phyloP scores from a whole-genome alignment of 78 protist species.

The Guillardia theta region DNA sequence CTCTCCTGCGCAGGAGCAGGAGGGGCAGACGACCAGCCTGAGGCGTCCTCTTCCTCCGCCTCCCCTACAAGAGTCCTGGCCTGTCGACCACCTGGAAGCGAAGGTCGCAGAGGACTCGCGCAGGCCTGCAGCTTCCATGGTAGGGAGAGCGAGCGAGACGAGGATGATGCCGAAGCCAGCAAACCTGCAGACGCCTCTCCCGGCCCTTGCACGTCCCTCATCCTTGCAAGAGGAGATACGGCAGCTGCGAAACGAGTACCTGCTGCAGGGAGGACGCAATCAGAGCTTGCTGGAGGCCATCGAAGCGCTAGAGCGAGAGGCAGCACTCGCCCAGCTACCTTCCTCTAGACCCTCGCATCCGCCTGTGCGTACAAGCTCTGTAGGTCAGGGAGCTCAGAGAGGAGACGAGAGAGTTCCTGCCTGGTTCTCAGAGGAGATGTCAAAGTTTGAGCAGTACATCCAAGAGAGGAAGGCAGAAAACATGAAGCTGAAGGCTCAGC shows the following conservation, averaged over 20 bases:
- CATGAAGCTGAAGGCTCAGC: too few species aligned
- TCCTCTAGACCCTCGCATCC: neutral
- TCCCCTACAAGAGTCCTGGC: neutral
- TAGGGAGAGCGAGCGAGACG: neutral
- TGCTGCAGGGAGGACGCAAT: neutral
- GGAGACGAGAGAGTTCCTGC: too few species aligned
- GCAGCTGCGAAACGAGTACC: neutral
- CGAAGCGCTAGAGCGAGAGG: neutral
- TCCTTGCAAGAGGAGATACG: neutral
- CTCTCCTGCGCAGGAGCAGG: too few species aligned
- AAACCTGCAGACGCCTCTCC: neutral
- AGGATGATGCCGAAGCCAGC: neutral
- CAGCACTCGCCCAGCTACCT: neutral
- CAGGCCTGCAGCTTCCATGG: neutral
- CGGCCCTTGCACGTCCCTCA: neutral
- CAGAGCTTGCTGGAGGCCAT: neutral
- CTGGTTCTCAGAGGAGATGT: too few species aligned
- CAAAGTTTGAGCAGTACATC: too few species aligned
- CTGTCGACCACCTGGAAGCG: neutral
- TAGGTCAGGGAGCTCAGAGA: too few species aligned
- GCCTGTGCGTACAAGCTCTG: too few species aligned
- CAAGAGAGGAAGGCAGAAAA: too few species aligned
- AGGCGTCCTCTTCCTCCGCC: too few species aligned
- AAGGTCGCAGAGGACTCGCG: neutral
- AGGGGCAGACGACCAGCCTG: too few species aligned